Evolutionary conservation across 306 rosid genomes (phyloP).

Genomic region (Ochetophila trinervis): DNA sequence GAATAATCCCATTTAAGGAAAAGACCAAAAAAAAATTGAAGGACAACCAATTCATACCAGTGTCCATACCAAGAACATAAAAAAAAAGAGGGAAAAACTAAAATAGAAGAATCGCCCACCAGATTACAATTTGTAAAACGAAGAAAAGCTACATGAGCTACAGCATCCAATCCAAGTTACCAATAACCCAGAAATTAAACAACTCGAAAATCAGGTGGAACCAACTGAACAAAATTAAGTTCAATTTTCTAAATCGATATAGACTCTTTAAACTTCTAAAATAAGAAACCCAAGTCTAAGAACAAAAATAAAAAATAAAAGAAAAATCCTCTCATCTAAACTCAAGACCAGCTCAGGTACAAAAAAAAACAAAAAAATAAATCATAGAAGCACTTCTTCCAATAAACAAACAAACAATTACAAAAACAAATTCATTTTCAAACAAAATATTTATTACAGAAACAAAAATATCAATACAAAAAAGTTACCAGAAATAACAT

Average conservation of each 20-base stretch:
- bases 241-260: neutral
- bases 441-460: neutral
- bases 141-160: neutral
- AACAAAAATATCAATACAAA: neutral
- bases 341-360: neutral
- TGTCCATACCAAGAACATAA: neutral
- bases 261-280: neutral
- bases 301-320: no score
- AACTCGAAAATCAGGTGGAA: neutral
- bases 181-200: neutral
- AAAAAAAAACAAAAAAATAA: neutral
- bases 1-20: no score
- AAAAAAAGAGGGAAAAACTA: neutral
- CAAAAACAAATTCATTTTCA: neutral
- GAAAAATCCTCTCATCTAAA: neutral
- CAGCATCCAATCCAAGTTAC: neutral
- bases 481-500: slow-evolving; percentile 53
- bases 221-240: neutral
- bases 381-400: neutral
- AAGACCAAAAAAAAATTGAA: no score
- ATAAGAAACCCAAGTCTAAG: neutral
- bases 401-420: neutral
- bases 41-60: neutral
- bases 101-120: neutral
- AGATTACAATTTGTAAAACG: neutral